phyloP scores from a whole-genome alignment of 2,329 filamentous ascomycete species.

The Catunica adiposa region DNA sequence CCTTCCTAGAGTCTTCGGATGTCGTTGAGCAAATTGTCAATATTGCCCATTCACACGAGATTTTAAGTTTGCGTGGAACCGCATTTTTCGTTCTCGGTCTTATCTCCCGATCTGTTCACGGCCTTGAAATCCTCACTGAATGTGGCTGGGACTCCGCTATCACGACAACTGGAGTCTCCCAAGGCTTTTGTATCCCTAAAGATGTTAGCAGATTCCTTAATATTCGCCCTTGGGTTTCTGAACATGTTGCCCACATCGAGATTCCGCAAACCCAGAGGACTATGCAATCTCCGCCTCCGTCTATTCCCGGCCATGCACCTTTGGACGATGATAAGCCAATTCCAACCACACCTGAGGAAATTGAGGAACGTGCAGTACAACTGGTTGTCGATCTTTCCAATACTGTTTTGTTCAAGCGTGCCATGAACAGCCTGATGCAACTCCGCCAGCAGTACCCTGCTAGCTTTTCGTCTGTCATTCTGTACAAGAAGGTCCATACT shows the following conservation, averaged over 20 bases:
- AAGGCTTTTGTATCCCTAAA: slow-evolving; percentile 75
- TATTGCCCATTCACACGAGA: slow-evolving; percentile 74
- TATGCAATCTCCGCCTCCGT: slow-evolving; percentile 26
- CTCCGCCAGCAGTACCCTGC: slow-evolving; percentile 59
- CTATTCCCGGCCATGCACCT: slow-evolving; percentile 21
- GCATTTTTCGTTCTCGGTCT: slow-evolving; percentile 91
- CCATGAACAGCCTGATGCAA: slow-evolving; percentile 64
- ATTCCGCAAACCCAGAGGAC: slow-evolving; percentile 38
- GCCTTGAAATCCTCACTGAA: slow-evolving; percentile 77
- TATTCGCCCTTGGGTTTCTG: slow-evolving; percentile 39
- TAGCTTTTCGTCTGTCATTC: slow-evolving; percentile 55
- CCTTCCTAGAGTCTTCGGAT: slow-evolving; percentile 78
- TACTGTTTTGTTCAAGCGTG: slow-evolving; percentile 78
- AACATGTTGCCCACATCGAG: slow-evolving; percentile 28
- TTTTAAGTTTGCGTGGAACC: slow-evolving; percentile 86
- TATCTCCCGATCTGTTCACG: slow-evolving; percentile 81
- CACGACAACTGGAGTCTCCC: slow-evolving; percentile 61
- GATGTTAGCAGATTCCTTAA: slow-evolving; percentile 66
- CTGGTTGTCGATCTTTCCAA: slow-evolving; percentile 81
- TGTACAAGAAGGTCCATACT: slow-evolving; percentile 75
- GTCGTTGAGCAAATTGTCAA: slow-evolving; percentile 74
- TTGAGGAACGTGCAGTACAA: slow-evolving; percentile 68
- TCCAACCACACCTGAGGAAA: slow-evolving; percentile 25
- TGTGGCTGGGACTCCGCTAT: slow-evolving; percentile 87
- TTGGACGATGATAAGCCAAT: slow-evolving; percentile 26